A percentile compares a stretch with the other conserved stretches of the same genome.
These are phyloP conservation scores for Phytophthora pisi DNA, from an alignment of 352 stramenopile genomes.

Conservation along the genomic window DNA sequence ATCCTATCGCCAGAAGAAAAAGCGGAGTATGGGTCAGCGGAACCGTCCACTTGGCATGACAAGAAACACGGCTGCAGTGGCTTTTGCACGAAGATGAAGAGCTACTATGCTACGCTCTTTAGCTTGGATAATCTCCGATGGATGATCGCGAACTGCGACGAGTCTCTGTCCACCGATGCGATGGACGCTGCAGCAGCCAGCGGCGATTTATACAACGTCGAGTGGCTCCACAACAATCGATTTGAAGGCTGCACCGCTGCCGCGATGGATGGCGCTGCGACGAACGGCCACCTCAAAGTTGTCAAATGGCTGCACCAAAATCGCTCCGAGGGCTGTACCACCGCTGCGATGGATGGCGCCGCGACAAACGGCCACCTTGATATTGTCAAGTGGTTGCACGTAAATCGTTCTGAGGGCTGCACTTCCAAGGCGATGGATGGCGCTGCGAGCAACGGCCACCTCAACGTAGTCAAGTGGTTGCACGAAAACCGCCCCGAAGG, in stretches of 20 bases:
- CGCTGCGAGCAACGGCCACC: not conserved
- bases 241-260: not conserved
- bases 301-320: constrained; percentile 1
- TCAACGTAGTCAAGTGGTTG: not conserved
- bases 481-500: constrained; percentile 5
- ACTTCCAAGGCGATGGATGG: not conserved
- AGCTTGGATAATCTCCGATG: not conserved
- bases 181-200: constrained; percentile 16
- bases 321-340: constrained; percentile 13
- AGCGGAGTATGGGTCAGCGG: not conserved
- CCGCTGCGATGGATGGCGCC: constrained; percentile 22
- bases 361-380: constrained; percentile 3
- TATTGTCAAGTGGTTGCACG: constrained; percentile 14
- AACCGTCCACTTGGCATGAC: constrained; percentile 16
- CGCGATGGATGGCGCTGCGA: not conserved
- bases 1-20: constrained; percentile 8
- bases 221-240: not conserved
- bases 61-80: constrained; percentile 8
- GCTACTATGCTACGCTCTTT: not conserved
- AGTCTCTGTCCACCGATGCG: constrained; percentile 19
- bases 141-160: constrained; percentile 23
- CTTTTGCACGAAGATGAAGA: constrained; percentile 21
- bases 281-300: not conserved
- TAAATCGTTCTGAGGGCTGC: constrained; percentile 19
- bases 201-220: not conserved